Base-by-base conservation (phyloP, 2,329 filamentous ascomycete species). In the Trichoderma guizhouense region DNA sequence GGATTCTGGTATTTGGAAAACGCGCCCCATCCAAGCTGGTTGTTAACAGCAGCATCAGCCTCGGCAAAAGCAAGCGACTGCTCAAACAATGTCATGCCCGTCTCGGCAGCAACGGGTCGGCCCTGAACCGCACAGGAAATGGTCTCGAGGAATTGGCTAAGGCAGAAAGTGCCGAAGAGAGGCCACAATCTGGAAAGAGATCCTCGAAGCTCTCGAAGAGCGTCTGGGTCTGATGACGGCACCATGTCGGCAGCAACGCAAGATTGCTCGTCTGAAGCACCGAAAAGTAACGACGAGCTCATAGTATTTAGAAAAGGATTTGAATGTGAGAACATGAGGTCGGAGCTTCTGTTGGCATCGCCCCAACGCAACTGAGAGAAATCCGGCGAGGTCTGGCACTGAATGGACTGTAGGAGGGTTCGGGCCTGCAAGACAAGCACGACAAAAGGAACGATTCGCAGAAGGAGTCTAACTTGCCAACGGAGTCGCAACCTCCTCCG, bases 61-160 rank as follows among this genome's bases (percentile, higher is more conserved):
- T 99, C 96, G 12, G 95, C 94, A 82, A 98, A 99, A 3, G 95
- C 95, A 9, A 99, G 86, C 0, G 95, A 98, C 78, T 98, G 95
- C 79, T 99, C 96, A 77, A 98, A 97, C 2, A 98, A 88, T 0
- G 95, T 97, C 93, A 98, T 97, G 21, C 94, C 95, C 1, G 94
- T 97, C 82, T 98, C 96, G 0, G 93, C 92, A 74, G 92, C 89
- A 0, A 93, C 88, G 3, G 90, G 88, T 3, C 92, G 90, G 36
- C 95, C 95, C 80, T 97, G 94, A 7, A 98, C 87, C 11, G 95
- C 93, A 80, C 94, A 97, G 5, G 92, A 92, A 11, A 98, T 83
- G 0, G 93, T 96, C 81, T 98, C 96, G 24, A 97, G 84, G 76
- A 98, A 95, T 79, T 97, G 93, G 76, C 94, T 95, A 2, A 93